Evolutionary conservation across 371 early-diverging fungal genomes (phyloP).

Genomic region (Funneliformis caledonium): DNA sequence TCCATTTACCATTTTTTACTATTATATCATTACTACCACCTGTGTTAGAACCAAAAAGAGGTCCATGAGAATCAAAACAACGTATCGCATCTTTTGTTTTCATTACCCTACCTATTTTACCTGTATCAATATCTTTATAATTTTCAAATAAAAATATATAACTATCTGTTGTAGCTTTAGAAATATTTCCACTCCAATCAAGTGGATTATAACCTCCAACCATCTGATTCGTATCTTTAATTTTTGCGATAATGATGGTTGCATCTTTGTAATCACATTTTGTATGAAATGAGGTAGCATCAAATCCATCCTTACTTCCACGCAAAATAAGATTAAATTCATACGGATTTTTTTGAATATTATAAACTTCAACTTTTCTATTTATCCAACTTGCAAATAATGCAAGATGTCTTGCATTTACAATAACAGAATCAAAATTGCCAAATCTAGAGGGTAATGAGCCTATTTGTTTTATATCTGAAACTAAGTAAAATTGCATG

Average conservation of each 20-base stretch:
- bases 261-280: slow-evolving; percentile 9
- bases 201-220: slow-evolving; percentile 26
- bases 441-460: not conserved
- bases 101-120: not conserved
- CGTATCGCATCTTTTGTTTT: not conserved
- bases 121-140: not conserved
- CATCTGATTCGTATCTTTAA: not conserved
- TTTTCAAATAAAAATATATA: slow-evolving; percentile 33
- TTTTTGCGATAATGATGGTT: not conserved
- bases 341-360: not conserved
- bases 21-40: not conserved
- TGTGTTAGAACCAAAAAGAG: slow-evolving; percentile 2
- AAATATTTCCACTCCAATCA: slow-evolving; percentile 1
- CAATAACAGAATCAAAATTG: too few species aligned
- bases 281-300: not conserved
- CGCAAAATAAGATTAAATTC: slow-evolving; percentile 3
- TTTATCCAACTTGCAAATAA: slow-evolving; percentile 26
- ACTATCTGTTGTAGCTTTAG: slow-evolving; percentile 9
- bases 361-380: not conserved
- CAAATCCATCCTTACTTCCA: not conserved
- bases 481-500: not conserved
- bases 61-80: not conserved
- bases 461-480: not conserved
- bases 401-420: too few species aligned
- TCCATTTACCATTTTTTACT: too few species aligned